Conservation (phyloP, 805 yeast genomes). For the Yueomyces sp. region DNA sequence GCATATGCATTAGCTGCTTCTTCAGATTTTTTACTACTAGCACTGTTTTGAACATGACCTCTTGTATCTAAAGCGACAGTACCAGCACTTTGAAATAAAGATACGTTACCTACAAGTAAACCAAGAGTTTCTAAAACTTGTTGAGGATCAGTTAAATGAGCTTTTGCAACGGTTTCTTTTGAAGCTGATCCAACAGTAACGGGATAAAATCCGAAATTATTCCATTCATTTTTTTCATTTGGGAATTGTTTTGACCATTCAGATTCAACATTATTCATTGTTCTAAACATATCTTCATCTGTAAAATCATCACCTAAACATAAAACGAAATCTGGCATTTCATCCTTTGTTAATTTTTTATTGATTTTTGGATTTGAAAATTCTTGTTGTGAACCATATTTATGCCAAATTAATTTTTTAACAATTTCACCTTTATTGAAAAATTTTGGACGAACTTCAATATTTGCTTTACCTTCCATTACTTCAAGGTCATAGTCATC, state of each 20-base stretch:
- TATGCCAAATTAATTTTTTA: constrained; percentile 53
- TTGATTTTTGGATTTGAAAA: constrained; percentile 22
- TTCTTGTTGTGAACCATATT: constrained; percentile 44
- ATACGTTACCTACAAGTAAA: constrained; percentile 62
- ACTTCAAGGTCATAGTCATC: constrained; percentile 78
- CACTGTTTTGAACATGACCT: constrained; percentile 46
- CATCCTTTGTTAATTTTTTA: constrained; percentile 25
- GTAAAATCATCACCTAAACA: constrained; percentile 95
- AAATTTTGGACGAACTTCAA: constrained; percentile 92
- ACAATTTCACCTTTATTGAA: constrained; percentile 97
- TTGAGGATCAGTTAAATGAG: constrained; percentile 72
- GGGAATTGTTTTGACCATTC: constrained; percentile 25
- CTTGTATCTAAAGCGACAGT: constrained; percentile 64
- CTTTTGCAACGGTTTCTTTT: constrained; percentile 70
- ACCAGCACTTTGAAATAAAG: constrained; percentile 67
- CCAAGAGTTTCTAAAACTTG: constrained; percentile 81
- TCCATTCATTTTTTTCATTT: constrained; percentile 32
- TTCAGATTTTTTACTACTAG: constrained; percentile 27
- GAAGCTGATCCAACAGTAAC: constrained; percentile 90
- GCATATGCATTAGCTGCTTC: constrained; percentile 19
- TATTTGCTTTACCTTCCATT: constrained; percentile 93
- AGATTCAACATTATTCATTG: constrained; percentile 50
- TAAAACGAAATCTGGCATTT: constrained; percentile 68
- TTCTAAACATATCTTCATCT: constrained; percentile 93
- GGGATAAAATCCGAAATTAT: constrained; percentile 57